Conservation (phyloP, 495 filamentous ascomycete genomes). For the Neurospora sp. region DNA sequence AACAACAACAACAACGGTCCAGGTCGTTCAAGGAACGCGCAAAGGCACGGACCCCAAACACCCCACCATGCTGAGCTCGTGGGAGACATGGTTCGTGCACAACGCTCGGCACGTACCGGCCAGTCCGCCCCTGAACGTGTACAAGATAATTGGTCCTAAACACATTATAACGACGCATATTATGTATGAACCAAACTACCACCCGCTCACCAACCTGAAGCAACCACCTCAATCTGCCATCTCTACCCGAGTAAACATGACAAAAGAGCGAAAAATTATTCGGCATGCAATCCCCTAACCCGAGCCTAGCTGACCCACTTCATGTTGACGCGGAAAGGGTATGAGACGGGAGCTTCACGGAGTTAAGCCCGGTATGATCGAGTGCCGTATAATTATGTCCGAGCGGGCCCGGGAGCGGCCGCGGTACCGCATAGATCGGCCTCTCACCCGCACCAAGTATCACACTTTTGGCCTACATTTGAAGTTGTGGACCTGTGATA, state of each 20-base stretch:
- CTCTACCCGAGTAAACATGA: background rate
- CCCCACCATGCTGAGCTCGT: background rate
- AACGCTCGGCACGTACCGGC: background rate
- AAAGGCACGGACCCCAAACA: background rate
- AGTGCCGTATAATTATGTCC: background rate
- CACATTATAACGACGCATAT: background rate
- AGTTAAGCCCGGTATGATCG: background rate
- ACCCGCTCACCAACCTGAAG: background rate
- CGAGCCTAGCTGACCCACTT: background rate
- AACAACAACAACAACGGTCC: too few species aligned
- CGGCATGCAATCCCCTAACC: background rate
- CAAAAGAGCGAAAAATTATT: background rate
- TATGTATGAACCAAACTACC: background rate
- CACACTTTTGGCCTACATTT: background rate
- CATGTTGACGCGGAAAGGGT: background rate
- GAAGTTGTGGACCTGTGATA: background rate
- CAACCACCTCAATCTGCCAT: background rate
- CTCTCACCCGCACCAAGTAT: background rate
- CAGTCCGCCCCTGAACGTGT: background rate
- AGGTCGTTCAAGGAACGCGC: background rate
- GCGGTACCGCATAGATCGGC: background rate
- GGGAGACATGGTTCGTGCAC: background rate
- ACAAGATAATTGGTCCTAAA: background rate
- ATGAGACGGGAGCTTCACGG: background rate
- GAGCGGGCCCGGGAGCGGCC: background rate